phyloP scores from a whole-genome alignment of 768 basidiomycete genomes.

The Amanita phalloides region DNA sequence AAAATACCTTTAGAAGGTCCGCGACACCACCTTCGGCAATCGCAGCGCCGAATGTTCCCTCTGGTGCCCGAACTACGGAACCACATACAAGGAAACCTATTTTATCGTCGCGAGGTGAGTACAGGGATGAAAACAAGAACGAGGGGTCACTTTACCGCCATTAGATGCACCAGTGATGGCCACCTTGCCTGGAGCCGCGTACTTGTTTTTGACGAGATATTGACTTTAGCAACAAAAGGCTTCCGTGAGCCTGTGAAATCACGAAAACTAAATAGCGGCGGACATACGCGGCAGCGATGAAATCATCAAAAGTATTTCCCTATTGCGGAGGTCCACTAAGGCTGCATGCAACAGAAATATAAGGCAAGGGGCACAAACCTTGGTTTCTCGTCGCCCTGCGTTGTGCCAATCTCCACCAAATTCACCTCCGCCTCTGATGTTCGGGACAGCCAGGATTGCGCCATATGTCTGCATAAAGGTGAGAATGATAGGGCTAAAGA shows the following conservation, averaged over 20 bases:
- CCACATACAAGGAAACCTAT: conserved; percentile 66
- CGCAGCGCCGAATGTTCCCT: conserved; percentile 62
- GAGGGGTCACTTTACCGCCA: conserved; percentile 39
- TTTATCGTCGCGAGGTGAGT: background rate
- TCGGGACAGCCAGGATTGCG: conserved; percentile 50
- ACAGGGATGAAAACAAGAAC: background rate
- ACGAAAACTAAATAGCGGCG: background rate
- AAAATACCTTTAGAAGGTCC: conserved; percentile 61
- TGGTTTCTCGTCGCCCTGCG: conserved; percentile 57
- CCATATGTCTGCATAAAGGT: conserved; percentile 67
- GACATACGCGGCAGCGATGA: conserved; percentile 59
- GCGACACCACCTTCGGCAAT: conserved; percentile 75
- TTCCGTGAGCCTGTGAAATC: too few species aligned
- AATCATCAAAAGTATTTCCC: conserved; percentile 74
- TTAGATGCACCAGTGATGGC: conserved; percentile 74
- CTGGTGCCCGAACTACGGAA: conserved; percentile 66
- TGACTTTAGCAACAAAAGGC: conserved; percentile 27
- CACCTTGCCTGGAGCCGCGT: conserved; percentile 57
- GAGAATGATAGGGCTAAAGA: conserved; percentile 60
- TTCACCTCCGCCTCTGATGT: conserved; percentile 61
- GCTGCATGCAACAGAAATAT: conserved; percentile 3
- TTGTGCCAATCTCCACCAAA: conserved; percentile 84
- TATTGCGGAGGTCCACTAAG: conserved; percentile 55
- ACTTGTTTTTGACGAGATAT: conserved; percentile 63
- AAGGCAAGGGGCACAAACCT: conserved; percentile 27